These are phyloP conservation scores for Urostyla sp. DNA, from an alignment of 73 alveolate species.

Conservation along the genomic window DNA sequence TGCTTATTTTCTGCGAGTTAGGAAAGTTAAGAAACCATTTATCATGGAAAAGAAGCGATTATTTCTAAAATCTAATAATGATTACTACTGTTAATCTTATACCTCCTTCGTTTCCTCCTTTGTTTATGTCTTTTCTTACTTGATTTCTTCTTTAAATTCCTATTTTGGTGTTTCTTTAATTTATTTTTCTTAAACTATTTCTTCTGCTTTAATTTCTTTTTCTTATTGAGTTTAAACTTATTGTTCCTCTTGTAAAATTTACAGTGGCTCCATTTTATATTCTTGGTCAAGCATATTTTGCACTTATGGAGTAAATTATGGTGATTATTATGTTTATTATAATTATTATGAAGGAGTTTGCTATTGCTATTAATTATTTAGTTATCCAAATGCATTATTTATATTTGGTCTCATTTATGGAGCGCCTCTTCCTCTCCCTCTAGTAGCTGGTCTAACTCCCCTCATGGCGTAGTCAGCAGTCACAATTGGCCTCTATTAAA, in stretches of 20 bases:
- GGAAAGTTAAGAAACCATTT: conserved; percentile 37
- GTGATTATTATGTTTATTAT: not conserved
- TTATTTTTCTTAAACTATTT: not conserved
- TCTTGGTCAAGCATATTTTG: not conserved
- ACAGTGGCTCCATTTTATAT: no score
- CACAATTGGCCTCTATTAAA: not conserved
- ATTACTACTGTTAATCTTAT: not conserved
- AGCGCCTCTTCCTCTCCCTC: conserved; percentile 41
- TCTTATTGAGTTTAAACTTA: not conserved
- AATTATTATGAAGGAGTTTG: not conserved
- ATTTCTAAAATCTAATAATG: conserved; percentile 33
- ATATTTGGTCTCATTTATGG: not conserved
- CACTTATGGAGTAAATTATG: not conserved
- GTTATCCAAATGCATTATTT: conserved; percentile 13
- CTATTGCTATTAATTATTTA: not conserved
- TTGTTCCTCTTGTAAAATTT: no score
- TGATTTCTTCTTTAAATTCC: not conserved
- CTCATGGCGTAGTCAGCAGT: conserved; percentile 36
- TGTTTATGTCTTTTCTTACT: not conserved
- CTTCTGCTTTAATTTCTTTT: not conserved
- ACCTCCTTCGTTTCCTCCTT: conserved; percentile 9
- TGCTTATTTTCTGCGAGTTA: conserved; percentile 54
- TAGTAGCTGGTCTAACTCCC: not conserved
- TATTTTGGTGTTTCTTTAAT: no score
- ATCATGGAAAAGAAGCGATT: conserved; percentile 46